Conservation (phyloP, 2,329 filamentous ascomycete species). For the Exophiala viscosa region DNA sequence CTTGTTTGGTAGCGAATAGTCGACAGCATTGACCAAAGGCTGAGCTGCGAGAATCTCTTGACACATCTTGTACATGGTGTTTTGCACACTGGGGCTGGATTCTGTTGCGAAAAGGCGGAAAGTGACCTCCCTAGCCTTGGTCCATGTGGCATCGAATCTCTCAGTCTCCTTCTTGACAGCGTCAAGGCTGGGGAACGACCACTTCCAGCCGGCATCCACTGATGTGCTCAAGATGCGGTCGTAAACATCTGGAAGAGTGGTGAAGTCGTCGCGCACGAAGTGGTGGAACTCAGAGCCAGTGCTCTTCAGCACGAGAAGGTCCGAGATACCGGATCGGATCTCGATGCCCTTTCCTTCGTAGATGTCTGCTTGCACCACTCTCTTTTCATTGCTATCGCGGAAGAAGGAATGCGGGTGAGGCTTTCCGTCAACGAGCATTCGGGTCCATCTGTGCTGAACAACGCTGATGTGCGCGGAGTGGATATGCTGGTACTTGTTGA, state of each 20-base stretch:
- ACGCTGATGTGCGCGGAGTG: conserved; percentile 76
- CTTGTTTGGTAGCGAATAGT: conserved; percentile 91
- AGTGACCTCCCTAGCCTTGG: conserved; percentile 76
- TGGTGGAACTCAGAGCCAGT: conserved; percentile 95
- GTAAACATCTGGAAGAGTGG: conserved; percentile 83
- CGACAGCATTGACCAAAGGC: conserved; percentile 67
- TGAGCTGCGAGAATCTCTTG: conserved; percentile 76
- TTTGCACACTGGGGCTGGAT: conserved; percentile 87
- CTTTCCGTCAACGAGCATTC: conserved; percentile 80
- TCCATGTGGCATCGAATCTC: conserved; percentile 76
- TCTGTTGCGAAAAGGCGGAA: conserved; percentile 87
- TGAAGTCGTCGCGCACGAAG: conserved; percentile 90
- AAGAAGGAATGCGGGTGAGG: conserved; percentile 94
- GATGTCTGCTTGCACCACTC: conserved; percentile 72
- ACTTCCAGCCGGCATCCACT: conserved; percentile 81
- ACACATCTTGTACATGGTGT: conserved; percentile 99
- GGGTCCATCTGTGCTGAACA: conserved; percentile 83
- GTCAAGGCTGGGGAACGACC: conserved; percentile 67
- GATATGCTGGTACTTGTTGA: conserved; percentile 85
- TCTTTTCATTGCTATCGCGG: conserved; percentile 82
- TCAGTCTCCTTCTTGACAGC: conserved; percentile 63
- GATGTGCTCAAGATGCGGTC: conserved; percentile 94
- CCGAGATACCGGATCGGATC: conserved; percentile 73
- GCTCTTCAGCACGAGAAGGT: conserved; percentile 87
- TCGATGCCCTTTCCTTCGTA: conserved; percentile 66